phyloP scores from a whole-genome alignment of 2,329 filamentous ascomycete species.

The Ophiostoma montium region DNA sequence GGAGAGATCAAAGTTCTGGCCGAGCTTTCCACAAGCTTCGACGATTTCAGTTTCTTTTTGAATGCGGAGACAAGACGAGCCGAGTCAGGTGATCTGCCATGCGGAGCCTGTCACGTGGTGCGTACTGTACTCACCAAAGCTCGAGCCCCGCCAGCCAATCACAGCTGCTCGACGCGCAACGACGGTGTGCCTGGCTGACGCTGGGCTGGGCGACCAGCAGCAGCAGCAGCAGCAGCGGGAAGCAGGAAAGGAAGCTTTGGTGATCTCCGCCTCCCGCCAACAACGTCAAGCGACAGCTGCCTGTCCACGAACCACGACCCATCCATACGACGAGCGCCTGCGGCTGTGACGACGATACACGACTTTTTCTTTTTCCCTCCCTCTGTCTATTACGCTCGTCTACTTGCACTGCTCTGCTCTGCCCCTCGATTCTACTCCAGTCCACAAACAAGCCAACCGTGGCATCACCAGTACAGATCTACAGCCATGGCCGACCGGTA shows the following conservation, averaged over 20 bases:
- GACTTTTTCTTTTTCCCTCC: neutral
- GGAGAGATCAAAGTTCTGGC: neutral
- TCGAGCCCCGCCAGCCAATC: conserved; percentile 9
- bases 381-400: no score
- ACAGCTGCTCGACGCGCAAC: conserved; percentile 17
- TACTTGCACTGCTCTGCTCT: neutral
- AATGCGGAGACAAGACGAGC: neutral
- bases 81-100: no score
- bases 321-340: neutral
- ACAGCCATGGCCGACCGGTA: conserved; percentile 86
- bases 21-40: conserved; percentile 8
- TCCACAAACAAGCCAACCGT: neutral
- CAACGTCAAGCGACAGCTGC: conserved; percentile 9
- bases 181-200: conserved; percentile 15
- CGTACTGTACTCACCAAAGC: neutral
- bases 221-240: neutral
- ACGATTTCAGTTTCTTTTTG: conserved; percentile 4
- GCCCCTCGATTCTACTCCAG: neutral
- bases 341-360: neutral
- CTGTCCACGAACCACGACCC: conserved; percentile 1
- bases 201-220: neutral
- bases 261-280: conserved; percentile 1
- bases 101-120: no score
- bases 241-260: conserved; percentile 1
- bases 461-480: conserved; percentile 6